These are phyloP conservation scores for Fusarium globosum DNA, from an alignment of 2,329 filamentous ascomycete genomes.

Conservation along the genomic window DNA sequence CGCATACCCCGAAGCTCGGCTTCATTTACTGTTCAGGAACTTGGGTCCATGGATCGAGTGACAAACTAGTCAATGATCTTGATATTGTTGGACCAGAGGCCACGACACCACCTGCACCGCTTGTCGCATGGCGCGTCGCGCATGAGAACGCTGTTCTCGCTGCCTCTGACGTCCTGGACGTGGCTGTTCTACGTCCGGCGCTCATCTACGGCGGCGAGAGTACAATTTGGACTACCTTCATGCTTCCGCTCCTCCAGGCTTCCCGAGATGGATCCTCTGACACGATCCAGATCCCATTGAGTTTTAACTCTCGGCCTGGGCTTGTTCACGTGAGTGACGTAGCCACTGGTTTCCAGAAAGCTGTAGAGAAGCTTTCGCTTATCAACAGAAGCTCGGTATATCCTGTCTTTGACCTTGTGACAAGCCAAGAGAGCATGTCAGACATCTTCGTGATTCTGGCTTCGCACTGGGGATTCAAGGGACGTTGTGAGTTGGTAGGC, in stretches of 20 bases:
- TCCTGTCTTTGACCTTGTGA: not conserved
- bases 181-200: not conserved
- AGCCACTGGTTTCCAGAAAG: not conserved
- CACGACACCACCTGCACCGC: accelerated
- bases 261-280: accelerated
- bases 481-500: not conserved
- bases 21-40: not conserved
- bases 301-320: not conserved
- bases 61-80: not conserved
- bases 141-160: not conserved
- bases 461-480: accelerated
- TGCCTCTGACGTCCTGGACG: not conserved
- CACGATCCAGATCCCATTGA: not conserved
- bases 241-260: not conserved
- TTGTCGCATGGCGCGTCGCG: not conserved
- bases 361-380: not conserved
- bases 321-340: not conserved
- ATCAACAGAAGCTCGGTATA: not conserved
- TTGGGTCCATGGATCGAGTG: not conserved
- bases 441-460: not conserved
- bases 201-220: not conserved
- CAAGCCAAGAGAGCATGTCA: not conserved
- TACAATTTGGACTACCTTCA: not conserved
- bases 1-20: accelerated
- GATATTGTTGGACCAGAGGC: accelerated